phyloP scores from a whole-genome alignment of 139 green algal species.

The Penium margaritaceum region DNA sequence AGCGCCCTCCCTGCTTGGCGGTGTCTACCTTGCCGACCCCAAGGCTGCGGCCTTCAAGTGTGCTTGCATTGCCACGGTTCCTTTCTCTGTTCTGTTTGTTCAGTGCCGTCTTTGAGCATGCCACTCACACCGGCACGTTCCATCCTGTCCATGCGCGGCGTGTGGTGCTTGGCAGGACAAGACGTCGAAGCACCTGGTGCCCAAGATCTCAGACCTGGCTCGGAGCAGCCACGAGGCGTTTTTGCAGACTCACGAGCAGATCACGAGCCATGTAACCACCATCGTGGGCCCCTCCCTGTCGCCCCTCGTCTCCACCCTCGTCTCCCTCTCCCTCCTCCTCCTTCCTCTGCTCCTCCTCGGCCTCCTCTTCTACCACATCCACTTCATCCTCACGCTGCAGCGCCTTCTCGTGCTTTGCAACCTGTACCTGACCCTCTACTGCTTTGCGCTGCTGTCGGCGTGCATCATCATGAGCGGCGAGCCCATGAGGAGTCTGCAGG shows the following conservation, averaged over 20 bases:
- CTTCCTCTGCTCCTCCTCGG: constrained; percentile 15
- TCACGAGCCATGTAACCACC: background rate
- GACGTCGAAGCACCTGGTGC: constrained; percentile 5
- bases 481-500: constrained; percentile 17
- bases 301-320: constrained; percentile 8
- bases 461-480: constrained; percentile 12
- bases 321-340: constrained; percentile 19
- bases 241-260: background rate
- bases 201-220: background rate
- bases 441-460: constrained; percentile 10
- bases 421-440: constrained; percentile 26
- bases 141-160: background rate
- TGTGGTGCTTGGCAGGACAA: background rate
- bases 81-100: background rate
- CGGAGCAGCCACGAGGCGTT: background rate
- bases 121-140: background rate
- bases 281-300: background rate
- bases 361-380: constrained; percentile 9
- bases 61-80: background rate
- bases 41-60: background rate
- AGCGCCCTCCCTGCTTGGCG: background rate
- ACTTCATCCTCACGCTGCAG: constrained; percentile 7
- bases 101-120: background rate
- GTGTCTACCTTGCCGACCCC: background rate
- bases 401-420: constrained; percentile 25